Evolutionary conservation across 495 filamentous ascomycete species (phyloP).

Genomic region (Aspergillus diversus): DNA sequence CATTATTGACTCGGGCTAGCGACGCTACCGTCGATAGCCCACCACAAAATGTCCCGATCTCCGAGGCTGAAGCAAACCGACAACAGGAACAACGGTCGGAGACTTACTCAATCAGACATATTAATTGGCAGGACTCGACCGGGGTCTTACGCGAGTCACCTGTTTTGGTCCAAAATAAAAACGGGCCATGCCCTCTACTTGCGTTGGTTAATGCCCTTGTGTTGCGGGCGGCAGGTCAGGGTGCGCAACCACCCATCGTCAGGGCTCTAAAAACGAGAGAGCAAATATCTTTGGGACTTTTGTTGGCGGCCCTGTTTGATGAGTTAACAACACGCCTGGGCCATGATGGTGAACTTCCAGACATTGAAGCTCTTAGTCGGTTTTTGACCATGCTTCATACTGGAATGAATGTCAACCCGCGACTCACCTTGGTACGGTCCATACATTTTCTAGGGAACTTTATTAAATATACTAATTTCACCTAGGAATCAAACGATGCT

Average conservation of each 20-base stretch:
- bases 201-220: conserved; percentile 92
- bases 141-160: conserved; percentile 62
- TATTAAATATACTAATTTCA: conserved; percentile 12
- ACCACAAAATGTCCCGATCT: conserved; percentile 20
- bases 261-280: conserved; percentile 78
- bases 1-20: conserved; percentile 18
- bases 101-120: conserved; percentile 71
- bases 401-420: conserved; percentile 97
- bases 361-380: conserved; percentile 81
- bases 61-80: conserved; percentile 40
- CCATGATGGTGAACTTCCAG: conserved; percentile 67
- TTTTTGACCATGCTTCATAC: conserved; percentile 91
- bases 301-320: conserved; percentile 88
- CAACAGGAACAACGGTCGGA: conserved; percentile 57
- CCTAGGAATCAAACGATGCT: conserved; percentile 49
- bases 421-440: conserved; percentile 63
- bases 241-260: conserved; percentile 67
- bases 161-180: conserved; percentile 87
- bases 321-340: conserved; percentile 74
- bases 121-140: conserved; percentile 59
- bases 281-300: conserved; percentile 80
- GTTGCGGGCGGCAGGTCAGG: conserved; percentile 74
- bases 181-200: conserved; percentile 91
- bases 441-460: conserved; percentile 43
- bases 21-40: conserved; percentile 11